Conservation (phyloP, 2,329 filamentous ascomycete genomes). For the Aspergillus sp. region DNA sequence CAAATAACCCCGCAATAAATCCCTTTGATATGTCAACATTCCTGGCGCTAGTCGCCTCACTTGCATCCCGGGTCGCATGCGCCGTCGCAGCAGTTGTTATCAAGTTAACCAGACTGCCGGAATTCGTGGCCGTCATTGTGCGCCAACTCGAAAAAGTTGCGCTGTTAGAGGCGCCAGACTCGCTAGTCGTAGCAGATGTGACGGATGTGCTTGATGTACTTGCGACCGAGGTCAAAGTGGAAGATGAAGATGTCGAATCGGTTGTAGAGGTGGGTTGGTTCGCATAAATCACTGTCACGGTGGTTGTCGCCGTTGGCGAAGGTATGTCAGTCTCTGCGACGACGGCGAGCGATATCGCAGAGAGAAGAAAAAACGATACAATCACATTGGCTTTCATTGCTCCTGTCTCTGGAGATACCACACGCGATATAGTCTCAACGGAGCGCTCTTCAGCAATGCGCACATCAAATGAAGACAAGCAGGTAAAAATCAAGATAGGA, state of each 20-base stretch:
- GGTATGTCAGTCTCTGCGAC: constrained; percentile 21
- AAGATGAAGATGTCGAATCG: not conserved
- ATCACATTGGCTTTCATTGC: constrained; percentile 32
- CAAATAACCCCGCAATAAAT: constrained; percentile 32
- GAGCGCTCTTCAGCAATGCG: not conserved
- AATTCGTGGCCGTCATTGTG: constrained; percentile 15
- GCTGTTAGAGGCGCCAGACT: constrained; percentile 15
- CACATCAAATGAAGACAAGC: not conserved
- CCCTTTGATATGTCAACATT: constrained; percentile 17
- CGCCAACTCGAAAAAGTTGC: constrained; percentile 7
- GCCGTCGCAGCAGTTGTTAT: constrained; percentile 11
- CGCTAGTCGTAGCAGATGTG: not conserved
- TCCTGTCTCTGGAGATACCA: not conserved
- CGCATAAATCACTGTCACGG: constrained; percentile 40
- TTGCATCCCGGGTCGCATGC: constrained; percentile 11
- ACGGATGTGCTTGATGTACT: not conserved
- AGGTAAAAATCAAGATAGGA: not conserved
- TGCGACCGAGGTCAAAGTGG: not conserved
- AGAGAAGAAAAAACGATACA: constrained; percentile 27
- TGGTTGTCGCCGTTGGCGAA: constrained; percentile 29
- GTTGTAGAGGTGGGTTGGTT: constrained; percentile 25
- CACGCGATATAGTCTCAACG: not conserved
- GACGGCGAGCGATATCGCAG: constrained; percentile 28
- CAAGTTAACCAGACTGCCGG: constrained; percentile 7
- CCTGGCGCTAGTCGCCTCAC: constrained; percentile 12